These are phyloP conservation scores for Sporormia fimetaria DNA, from an alignment of 495 filamentous ascomycete genomes.

Conservation along the genomic window DNA sequence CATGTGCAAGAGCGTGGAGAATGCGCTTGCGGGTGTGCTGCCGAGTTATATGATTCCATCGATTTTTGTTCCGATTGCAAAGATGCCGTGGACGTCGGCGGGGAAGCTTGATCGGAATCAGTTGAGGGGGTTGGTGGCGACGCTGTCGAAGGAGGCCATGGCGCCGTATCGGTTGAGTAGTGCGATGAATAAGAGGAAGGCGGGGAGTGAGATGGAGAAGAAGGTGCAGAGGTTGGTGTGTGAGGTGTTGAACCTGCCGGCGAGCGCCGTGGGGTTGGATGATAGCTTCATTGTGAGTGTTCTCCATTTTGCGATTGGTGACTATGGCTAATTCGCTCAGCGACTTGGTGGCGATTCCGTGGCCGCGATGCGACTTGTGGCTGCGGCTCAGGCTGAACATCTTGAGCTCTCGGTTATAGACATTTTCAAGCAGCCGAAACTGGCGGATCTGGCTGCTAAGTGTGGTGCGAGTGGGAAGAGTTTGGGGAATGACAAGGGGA, in stretches of 20 bases:
- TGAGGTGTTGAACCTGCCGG: conserved; percentile 12
- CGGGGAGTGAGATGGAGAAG: conserved; percentile 12
- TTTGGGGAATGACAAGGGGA: conserved; percentile 1
- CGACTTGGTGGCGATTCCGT: conserved; percentile 21
- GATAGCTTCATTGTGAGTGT: conserved; percentile 21
- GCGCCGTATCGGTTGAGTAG: conserved; percentile 11
- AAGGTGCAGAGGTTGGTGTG: conserved; percentile 13
- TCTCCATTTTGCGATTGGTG: neutral
- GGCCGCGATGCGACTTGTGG: conserved; percentile 19
- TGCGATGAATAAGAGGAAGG: conserved; percentile 8
- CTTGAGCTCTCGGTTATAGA: conserved; percentile 40
- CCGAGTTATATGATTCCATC: conserved; percentile 21
- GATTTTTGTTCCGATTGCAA: conserved; percentile 16
- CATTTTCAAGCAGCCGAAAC: conserved; percentile 40
- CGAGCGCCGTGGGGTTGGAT: conserved; percentile 5
- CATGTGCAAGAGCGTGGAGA: conserved; percentile 19
- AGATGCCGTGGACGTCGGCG: conserved; percentile 12
- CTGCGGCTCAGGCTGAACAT: conserved; percentile 26
- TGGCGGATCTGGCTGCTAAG: conserved; percentile 38
- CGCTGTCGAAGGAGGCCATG: conserved; percentile 12
- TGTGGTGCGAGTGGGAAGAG: conserved; percentile 6
- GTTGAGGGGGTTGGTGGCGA: conserved; percentile 14
- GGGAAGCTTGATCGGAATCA: conserved; percentile 15
- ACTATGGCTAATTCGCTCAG: neutral
- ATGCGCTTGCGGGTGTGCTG: conserved; percentile 8